phyloP scores from a whole-genome alignment of 805 yeast genomes.

The Blastobotrys mokoenaii region DNA sequence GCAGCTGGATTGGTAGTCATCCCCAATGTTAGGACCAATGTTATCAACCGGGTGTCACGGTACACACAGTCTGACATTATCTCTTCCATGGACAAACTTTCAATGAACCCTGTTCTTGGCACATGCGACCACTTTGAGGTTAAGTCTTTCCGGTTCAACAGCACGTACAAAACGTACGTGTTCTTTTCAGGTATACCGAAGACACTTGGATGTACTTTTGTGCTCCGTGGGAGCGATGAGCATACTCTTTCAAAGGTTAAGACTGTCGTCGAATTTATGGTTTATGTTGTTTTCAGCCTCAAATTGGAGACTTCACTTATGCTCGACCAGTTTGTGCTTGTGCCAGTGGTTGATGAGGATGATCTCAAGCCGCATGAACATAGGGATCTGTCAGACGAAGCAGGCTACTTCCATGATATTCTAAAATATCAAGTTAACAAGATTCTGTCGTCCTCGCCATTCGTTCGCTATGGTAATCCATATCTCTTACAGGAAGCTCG shows the following conservation, averaged over 20 bases:
- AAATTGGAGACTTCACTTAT: constrained; percentile 70
- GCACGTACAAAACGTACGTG: constrained; percentile 55
- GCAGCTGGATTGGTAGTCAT: constrained; percentile 77
- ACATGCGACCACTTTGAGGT: constrained; percentile 66
- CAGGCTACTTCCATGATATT: constrained; percentile 16
- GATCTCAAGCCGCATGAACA: not conserved
- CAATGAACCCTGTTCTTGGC: constrained; percentile 66
- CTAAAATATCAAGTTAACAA: constrained; percentile 30
- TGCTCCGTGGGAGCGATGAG: constrained; percentile 70
- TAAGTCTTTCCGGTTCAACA: constrained; percentile 50
- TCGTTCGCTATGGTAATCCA: constrained; percentile 69
- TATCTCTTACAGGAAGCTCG: constrained; percentile 48
- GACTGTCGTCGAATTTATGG: constrained; percentile 70
- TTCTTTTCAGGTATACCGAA: constrained; percentile 69
- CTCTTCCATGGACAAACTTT: constrained; percentile 76
- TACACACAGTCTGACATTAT: constrained; percentile 80
- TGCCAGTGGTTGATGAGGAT: constrained; percentile 19
- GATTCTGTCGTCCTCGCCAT: constrained; percentile 74
- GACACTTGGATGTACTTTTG: constrained; percentile 73
- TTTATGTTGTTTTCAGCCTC: constrained; percentile 68
- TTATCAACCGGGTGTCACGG: constrained; percentile 67
- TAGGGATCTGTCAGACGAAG: constrained; percentile 8
- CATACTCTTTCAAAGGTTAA: constrained; percentile 59
- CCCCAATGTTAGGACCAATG: constrained; percentile 70
- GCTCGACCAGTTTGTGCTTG: constrained; percentile 55